A percentile compares a stretch with the other conserved stretches of the same genome.
Conservation (phyloP, 2,329 filamentous ascomycete genomes). For the Aulographum hederae region DNA sequence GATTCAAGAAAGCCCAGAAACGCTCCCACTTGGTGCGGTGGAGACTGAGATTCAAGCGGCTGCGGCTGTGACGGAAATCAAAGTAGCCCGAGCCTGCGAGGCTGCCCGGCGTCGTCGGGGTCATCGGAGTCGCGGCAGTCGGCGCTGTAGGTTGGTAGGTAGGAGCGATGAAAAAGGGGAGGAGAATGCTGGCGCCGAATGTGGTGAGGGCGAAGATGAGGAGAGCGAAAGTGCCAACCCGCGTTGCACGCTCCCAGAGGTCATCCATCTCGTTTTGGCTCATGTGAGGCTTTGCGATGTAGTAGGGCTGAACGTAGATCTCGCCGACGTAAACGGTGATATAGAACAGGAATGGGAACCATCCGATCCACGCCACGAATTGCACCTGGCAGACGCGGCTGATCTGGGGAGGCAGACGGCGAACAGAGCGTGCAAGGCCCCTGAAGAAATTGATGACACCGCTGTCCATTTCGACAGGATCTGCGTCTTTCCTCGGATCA, state of each 20-base stretch:
- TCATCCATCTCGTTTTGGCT: conserved; percentile 55
- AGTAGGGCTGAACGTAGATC: conserved; percentile 72
- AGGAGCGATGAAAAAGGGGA: conserved; percentile 73
- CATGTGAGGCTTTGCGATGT: conserved; percentile 62
- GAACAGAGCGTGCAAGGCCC: conserved; percentile 58
- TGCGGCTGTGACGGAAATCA: conserved; percentile 5
- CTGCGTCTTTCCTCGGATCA: conserved; percentile 57
- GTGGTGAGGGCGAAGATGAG: conserved; percentile 78
- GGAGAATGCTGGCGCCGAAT: conserved; percentile 59
- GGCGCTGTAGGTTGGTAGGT: conserved; percentile 39
- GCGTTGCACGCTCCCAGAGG: conserved; percentile 69
- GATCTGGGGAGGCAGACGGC: conserved; percentile 64
- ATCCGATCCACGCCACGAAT: conserved; percentile 74
- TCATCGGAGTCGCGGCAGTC: conserved; percentile 15
- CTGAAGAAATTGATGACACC: conserved; percentile 66
- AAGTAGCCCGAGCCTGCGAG: conserved; percentile 9
- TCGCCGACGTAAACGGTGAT: conserved; percentile 87
- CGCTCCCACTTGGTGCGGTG: not conserved
- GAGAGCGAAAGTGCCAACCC: conserved; percentile 75
- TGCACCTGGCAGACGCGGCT: conserved; percentile 50
- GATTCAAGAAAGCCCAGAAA: conserved; percentile 27
- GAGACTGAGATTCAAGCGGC: conserved; percentile 6
- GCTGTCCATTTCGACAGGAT: conserved; percentile 37
- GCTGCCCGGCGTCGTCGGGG: conserved; percentile 20
- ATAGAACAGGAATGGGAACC: conserved; percentile 93